phyloP scores from a whole-genome alignment of 352 stramenopile species.

The Phytophthora hybrid region DNA sequence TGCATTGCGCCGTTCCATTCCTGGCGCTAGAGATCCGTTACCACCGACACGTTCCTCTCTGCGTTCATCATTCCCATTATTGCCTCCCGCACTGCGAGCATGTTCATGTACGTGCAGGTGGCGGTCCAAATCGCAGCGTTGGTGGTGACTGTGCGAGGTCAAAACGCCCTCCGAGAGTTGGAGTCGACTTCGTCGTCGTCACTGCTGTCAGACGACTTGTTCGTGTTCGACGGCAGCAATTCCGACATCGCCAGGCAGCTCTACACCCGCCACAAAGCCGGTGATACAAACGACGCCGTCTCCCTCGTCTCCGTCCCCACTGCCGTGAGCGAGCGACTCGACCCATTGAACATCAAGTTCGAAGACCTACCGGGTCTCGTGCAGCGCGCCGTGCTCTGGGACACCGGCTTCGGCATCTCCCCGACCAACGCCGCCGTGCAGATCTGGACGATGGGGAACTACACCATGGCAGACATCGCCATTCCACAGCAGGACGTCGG shows the following conservation, averaged over 20 bases:
- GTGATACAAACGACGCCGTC: conserved; percentile 12
- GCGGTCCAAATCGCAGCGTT: background rate
- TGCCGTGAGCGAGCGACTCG: conserved; percentile 19
- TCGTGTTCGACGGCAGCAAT: conserved; percentile 40
- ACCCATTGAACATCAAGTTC: conserved; percentile 23
- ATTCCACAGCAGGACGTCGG: conserved; percentile 24
- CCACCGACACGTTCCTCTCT: background rate
- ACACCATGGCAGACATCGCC: conserved; percentile 39
- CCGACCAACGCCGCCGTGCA: conserved; percentile 24
- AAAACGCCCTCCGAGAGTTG: background rate
- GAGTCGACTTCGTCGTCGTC: conserved; percentile 4
- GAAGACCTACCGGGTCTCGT: conserved; percentile 33
- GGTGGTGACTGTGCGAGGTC: background rate
- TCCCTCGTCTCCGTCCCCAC: conserved; percentile 18
- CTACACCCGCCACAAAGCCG: conserved; percentile 32
- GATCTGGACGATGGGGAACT: conserved; percentile 27
- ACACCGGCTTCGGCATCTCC: conserved; percentile 41
- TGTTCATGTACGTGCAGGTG: background rate
- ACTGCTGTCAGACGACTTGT: conserved; percentile 11
- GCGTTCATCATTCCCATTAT: conserved; percentile 2
- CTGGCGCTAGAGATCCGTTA: conserved; percentile 7
- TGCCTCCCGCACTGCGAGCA: background rate
- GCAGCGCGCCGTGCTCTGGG: conserved; percentile 50
- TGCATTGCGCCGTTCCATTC: conserved; percentile 7
- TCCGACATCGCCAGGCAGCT: conserved; percentile 47